Evolutionary conservation across 495 filamentous ascomycete species (phyloP).

Genomic region (Parathielavia hyrcaniae): DNA sequence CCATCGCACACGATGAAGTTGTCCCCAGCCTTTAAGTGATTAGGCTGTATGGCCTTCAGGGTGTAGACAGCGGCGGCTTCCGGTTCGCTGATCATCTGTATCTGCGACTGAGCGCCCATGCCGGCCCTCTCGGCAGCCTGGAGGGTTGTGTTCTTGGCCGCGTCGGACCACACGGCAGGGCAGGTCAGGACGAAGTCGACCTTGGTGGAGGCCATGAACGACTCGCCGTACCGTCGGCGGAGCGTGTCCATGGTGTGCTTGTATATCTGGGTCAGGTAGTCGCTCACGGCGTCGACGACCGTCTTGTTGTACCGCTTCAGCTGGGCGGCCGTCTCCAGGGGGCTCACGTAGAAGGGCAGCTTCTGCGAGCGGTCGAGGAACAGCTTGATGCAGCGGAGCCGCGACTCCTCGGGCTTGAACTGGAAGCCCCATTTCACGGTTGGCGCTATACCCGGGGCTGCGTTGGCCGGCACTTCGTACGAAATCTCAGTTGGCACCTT

Average conservation of each 20-base stretch:
- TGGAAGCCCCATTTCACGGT: conserved; percentile 69
- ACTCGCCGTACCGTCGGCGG: conserved; percentile 55
- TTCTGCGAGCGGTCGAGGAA: conserved; percentile 74
- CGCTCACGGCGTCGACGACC: conserved; percentile 55
- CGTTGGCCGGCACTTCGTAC: conserved; percentile 43
- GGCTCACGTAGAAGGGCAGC: conserved; percentile 68
- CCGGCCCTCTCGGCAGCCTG: conserved; percentile 61
- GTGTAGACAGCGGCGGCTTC: conserved; percentile 73
- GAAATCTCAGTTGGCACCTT: conserved; percentile 61
- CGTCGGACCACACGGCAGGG: conserved; percentile 74
- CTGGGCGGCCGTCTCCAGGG: conserved; percentile 65
- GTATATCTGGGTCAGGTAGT: conserved; percentile 64
- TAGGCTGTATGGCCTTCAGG: conserved; percentile 60
- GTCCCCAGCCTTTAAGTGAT: conserved; percentile 55
- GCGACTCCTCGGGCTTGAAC: conserved; percentile 65
- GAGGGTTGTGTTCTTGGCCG: conserved; percentile 61
- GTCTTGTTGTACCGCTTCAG: conserved; percentile 58
- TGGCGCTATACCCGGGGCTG: conserved; percentile 31
- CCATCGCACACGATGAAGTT: conserved; percentile 73
- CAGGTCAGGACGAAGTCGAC: conserved; percentile 68
- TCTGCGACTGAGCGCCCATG: conserved; percentile 53
- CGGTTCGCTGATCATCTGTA: conserved; percentile 67
- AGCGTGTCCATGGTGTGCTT: conserved; percentile 69
- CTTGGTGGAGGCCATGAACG: conserved; percentile 54
- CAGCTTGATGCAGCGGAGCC: conserved; percentile 72